phyloP scores from a whole-genome alignment of 148 eudicot genomes.

The Pouteria glomerata region DNA sequence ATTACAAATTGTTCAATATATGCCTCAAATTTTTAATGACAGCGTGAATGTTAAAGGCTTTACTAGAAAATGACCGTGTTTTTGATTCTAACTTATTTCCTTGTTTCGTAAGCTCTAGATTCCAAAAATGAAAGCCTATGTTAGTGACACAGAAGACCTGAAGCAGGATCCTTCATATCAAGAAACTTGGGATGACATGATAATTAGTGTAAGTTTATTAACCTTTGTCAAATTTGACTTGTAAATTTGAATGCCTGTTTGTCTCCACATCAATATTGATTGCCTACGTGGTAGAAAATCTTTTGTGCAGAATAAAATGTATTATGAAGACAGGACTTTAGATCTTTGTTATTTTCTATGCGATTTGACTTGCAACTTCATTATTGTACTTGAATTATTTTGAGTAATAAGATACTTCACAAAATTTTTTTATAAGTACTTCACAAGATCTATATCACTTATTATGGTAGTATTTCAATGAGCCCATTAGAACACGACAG shows the following conservation, averaged over 20 bases:
- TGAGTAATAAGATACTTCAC: neutral
- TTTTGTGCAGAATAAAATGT: neutral
- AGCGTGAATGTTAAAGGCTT: neutral
- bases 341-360: neutral
- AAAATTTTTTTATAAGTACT: too few species aligned
- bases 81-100: constrained; percentile 38
- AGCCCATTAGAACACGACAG: neutral
- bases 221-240: neutral
- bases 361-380: neutral
- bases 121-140: constrained; percentile 99
- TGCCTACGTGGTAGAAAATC: neutral
- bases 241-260: neutral
- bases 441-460: neutral
- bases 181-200: constrained; percentile 99
- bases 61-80: too few species aligned
- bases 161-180: constrained; percentile 81
- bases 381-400: neutral
- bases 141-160: constrained; percentile 97
- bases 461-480: neutral
- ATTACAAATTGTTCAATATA: neutral
- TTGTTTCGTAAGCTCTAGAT: constrained; percentile 85
- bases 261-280: neutral
- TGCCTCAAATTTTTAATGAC: neutral
- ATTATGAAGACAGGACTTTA: too few species aligned
- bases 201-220: constrained; percentile 61